A percentile compares a stretch with the other conserved stretches of the same genome.
Conservation (phyloP, 345 rosid species). For the Salix brachista region DNA sequence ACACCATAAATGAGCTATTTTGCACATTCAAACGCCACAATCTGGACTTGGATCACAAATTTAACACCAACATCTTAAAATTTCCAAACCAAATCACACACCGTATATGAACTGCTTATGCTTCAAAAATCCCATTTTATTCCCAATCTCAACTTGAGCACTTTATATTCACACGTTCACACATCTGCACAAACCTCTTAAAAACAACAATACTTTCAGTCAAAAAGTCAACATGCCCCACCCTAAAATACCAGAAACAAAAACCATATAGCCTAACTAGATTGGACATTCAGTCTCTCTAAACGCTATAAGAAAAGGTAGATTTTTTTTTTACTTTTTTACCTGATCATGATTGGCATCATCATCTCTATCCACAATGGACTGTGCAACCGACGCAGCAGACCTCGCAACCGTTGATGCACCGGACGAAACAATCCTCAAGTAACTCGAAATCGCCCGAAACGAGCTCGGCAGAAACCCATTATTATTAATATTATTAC, state of each 20-base stretch:
- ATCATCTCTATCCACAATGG: constrained; percentile 63
- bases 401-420: constrained; percentile 87
- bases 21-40: too few species aligned
- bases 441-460: constrained; percentile 70
- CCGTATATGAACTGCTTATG: background rate
- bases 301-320: background rate
- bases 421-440: constrained; percentile 77
- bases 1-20: background rate
- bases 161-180: background rate
- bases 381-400: constrained; percentile 73
- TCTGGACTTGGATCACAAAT: background rate
- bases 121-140: background rate
- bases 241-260: background rate
- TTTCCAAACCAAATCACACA: background rate
- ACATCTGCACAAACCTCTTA: too few species aligned
- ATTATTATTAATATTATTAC: background rate
- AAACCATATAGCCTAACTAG: background rate
- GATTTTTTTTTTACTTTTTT: background rate
- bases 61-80: background rate
- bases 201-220: background rate
- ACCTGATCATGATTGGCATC: constrained; percentile 73
- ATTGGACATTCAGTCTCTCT: background rate
- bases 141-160: background rate
- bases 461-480: constrained; percentile 71
- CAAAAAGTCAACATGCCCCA: background rate